Base-by-base conservation (phyloP, 805 yeast species). In the Zygotorulaspora florentina region DNA sequence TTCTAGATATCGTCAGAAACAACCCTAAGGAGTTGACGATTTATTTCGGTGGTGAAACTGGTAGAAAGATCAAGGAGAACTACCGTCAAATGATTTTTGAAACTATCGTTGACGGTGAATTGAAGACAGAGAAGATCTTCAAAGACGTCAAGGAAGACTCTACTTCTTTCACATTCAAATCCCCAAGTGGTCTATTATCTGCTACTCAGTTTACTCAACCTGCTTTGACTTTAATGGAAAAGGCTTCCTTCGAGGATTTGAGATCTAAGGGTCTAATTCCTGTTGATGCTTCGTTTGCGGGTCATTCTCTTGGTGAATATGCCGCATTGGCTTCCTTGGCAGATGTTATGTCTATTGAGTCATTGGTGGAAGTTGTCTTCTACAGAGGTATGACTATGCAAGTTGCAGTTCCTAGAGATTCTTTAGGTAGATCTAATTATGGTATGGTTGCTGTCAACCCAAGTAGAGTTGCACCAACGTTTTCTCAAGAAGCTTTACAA, bases 381-480 rank as follows among this genome's bases (percentile, higher is more conserved):
- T 95, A 93, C 80, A 85, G 99, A 77, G 99, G 99, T 79, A 93
- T 93, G 98, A 95, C 99, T 40, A 93, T 93, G 99, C 99, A 93
- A 76, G 99, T 93, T 55, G 99, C 99, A 39, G 99, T 93, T 56
- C 98, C 98, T 66, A 85, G 99, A 75, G 99, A 93, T 71, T 79
- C 82, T 45, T 66, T 71, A 42, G 99, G 99, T 40, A 85, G 98
- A 73, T 93, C 99, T 48, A 93, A 93, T 76, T 93, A 93, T 65
- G 98, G 98, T 77, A 93, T 93, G 99, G 80, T 88, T 75, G 99
- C 99, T 43, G 90, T 91, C 48, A 93, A 95, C 74, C 99, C 99
- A 62, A 79, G 95, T 52, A 83, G 99, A 72, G 85, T 93, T 52
- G 80, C 86, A 46, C 72, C 85, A 45, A 86, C 96, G 12, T 93